Evolutionary conservation across 2,329 filamentous ascomycete genomes (phyloP).

Genomic region (Penicillium sp.): DNA sequence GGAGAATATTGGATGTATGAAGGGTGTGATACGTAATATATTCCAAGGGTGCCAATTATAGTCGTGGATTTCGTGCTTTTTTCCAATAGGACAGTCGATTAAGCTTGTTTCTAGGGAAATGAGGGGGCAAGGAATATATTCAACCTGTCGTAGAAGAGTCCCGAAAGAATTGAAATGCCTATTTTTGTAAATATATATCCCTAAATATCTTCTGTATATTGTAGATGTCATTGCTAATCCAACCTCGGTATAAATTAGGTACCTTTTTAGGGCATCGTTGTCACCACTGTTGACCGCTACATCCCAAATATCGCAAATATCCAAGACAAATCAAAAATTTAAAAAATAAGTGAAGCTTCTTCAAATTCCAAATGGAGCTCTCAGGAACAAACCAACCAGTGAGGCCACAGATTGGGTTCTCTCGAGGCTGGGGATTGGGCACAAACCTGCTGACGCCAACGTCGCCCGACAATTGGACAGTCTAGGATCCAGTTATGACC

Average conservation of each 20-base stretch:
- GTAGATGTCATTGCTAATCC: not conserved
- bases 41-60: not conserved
- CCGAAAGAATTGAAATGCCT: not conserved
- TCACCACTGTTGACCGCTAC: constrained; percentile 15
- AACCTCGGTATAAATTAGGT: not conserved
- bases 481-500: constrained; percentile 1
- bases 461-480: constrained; percentile 10
- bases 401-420: constrained; percentile 27
- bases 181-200: not conserved
- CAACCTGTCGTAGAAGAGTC: not conserved
- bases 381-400: constrained; percentile 12
- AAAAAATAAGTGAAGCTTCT: constrained; percentile 26
- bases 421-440: constrained; percentile 27
- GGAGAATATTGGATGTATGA: not conserved
- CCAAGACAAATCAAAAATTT: not conserved
- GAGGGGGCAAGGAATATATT: not conserved
- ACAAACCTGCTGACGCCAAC: constrained; percentile 16
- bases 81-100: not conserved
- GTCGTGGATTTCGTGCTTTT: not conserved
- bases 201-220: not conserved
- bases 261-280: not conserved
- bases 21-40: not conserved
- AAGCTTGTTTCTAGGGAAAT: not conserved
- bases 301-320: not conserved
- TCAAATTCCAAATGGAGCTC: constrained; percentile 5